Percentiles rank a stretch among this genome's conserved stretches.
These are phyloP conservation scores for Psilocybe sp. DNA, from an alignment of 768 basidiomycete genomes.

Conservation along the genomic window DNA sequence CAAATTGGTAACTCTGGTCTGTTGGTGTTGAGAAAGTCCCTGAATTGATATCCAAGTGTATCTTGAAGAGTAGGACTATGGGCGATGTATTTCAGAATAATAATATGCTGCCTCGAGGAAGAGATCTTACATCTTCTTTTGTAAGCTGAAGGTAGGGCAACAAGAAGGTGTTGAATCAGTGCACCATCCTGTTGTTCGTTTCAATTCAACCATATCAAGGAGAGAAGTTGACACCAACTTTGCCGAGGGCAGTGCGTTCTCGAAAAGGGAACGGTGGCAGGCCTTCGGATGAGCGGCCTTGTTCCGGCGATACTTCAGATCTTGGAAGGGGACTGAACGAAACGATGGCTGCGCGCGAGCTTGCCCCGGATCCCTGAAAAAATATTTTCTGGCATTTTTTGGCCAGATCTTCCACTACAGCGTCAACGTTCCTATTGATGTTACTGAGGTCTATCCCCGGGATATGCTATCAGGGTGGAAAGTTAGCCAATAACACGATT, in stretches of 20 bases:
- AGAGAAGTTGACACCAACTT: slow-evolving; percentile 38
- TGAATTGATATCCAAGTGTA: too few species aligned
- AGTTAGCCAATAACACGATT: slow-evolving; percentile 1
- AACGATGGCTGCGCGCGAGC: slow-evolving; percentile 57
- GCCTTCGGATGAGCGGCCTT: slow-evolving; percentile 27
- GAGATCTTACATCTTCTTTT: background rate
- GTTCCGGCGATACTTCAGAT: slow-evolving; percentile 27
- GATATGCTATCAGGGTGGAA: slow-evolving; percentile 33
- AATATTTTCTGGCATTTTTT: slow-evolving; percentile 61
- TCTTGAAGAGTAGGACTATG: slow-evolving; percentile 48
- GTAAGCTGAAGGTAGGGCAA: slow-evolving; percentile 38
- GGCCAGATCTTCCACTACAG: slow-evolving; percentile 60
- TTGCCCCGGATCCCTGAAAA: slow-evolving; percentile 57
- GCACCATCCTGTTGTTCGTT: slow-evolving; percentile 33
- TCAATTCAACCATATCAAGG: slow-evolving; percentile 24
- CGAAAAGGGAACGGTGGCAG: slow-evolving; percentile 28
- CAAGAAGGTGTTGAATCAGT: slow-evolving; percentile 51
- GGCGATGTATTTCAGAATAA: slow-evolving; percentile 7
- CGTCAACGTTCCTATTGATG: slow-evolving; percentile 68
- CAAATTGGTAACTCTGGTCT: slow-evolving; percentile 20
- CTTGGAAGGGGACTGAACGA: slow-evolving; percentile 25
- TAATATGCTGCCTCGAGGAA: background rate
- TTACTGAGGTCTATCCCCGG: slow-evolving; percentile 49
- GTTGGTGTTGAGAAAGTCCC: too few species aligned
- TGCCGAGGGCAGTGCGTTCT: slow-evolving; percentile 53